Percentiles rank a stretch among this genome's conserved stretches.
Evolutionary conservation across 495 filamentous ascomycete species (phyloP).

Genomic region (Podospora sp.): DNA sequence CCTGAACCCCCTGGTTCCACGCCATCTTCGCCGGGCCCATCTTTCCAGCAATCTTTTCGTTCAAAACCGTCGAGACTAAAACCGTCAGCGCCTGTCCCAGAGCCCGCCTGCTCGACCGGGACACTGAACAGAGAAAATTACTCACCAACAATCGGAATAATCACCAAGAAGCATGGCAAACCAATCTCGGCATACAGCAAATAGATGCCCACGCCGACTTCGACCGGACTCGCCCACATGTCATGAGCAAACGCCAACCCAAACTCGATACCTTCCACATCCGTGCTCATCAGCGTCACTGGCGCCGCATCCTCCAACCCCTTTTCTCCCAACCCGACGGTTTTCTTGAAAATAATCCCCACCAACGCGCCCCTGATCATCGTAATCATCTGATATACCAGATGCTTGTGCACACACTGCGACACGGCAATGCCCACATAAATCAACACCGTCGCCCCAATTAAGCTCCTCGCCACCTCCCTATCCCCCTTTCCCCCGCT

Average conservation of each 20-base stretch:
- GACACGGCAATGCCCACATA: slow-evolving; percentile 50
- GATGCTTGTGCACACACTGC: slow-evolving; percentile 46
- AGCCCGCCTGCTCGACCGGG: background rate
- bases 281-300: slow-evolving; percentile 60
- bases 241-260: slow-evolving; percentile 22
- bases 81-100: background rate
- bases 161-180: slow-evolving; percentile 22
- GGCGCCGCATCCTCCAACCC: slow-evolving; percentile 52
- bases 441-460: slow-evolving; percentile 28
- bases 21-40: slow-evolving; percentile 30
- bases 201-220: slow-evolving; percentile 29
- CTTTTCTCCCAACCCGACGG: slow-evolving; percentile 44
- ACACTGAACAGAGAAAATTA: too few relatives aligned
- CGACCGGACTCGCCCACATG: slow-evolving; percentile 30
- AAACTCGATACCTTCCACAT: slow-evolving; percentile 30
- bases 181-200: slow-evolving; percentile 24
- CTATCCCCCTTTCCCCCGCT: background rate
- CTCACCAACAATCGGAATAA: slow-evolving; percentile 19
- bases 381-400: slow-evolving; percentile 55
- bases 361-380: slow-evolving; percentile 60
- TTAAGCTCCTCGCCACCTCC: background rate
- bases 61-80: slow-evolving; percentile 15
- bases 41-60: slow-evolving; percentile 13
- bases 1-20: slow-evolving; percentile 41
- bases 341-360: slow-evolving; percentile 56